Evolutionary conservation across 371 early-diverging fungal species (phyloP).

Genomic region (Mucor mucedo): DNA sequence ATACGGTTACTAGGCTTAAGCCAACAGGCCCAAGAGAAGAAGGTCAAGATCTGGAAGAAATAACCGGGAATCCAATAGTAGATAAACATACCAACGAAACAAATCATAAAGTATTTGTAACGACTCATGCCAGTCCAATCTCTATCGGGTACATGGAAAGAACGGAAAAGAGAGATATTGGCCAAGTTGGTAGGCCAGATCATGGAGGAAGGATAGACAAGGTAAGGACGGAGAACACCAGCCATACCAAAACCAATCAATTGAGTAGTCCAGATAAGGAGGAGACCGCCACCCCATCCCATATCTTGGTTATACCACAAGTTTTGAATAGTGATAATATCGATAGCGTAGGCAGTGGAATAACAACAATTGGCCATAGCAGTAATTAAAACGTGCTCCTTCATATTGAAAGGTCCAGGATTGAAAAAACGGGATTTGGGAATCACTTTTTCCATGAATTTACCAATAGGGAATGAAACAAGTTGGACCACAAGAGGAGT

Average conservation of each 20-base stretch:
- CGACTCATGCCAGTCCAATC: slow-evolving; percentile 58
- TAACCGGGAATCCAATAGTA: slow-evolving; percentile 85
- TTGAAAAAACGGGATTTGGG: slow-evolving; percentile 66
- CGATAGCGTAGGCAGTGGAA: slow-evolving; percentile 73
- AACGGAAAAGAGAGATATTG: slow-evolving; percentile 73
- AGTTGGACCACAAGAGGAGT: slow-evolving; percentile 62
- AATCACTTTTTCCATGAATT: slow-evolving; percentile 62
- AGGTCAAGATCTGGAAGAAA: slow-evolving; percentile 71
- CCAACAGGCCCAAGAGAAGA: slow-evolving; percentile 80
- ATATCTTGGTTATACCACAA: slow-evolving; percentile 66
- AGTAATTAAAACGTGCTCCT: slow-evolving; percentile 84
- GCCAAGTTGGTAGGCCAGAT: slow-evolving; percentile 83
- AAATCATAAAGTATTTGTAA: slow-evolving; percentile 68
- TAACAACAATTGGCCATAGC: slow-evolving; percentile 65
- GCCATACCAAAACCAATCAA: slow-evolving; percentile 85
- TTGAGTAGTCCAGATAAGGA: slow-evolving; percentile 75
- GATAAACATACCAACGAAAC: slow-evolving; percentile 59
- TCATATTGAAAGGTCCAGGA: slow-evolving; percentile 87
- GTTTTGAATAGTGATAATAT: slow-evolving; percentile 72
- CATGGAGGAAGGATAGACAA: slow-evolving; percentile 86
- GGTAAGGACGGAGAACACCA: slow-evolving; percentile 74
- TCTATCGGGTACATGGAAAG: slow-evolving; percentile 67
- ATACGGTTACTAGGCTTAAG: slow-evolving; percentile 63
- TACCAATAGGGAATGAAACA: slow-evolving; percentile 72
- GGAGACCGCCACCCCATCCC: slow-evolving; percentile 64